Conservation (phyloP, 352 stramenopile genomes). For the Globisporangium emineosum region DNA sequence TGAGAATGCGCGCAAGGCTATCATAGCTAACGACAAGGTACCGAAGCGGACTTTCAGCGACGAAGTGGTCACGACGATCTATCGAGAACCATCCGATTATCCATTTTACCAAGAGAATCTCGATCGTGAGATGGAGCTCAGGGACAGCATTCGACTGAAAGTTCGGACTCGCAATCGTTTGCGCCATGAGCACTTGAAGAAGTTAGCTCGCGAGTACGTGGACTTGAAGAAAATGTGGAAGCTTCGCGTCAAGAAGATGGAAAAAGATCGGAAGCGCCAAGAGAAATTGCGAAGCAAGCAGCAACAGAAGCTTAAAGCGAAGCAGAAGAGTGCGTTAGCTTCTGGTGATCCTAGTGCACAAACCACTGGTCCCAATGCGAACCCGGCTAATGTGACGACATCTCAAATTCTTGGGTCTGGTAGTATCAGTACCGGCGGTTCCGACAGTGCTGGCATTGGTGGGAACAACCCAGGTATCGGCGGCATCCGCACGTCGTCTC, state of each 20-base stretch:
- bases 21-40: slow-evolving; percentile 47
- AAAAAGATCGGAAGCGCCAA: slow-evolving; percentile 85
- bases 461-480: slow-evolving; percentile 17
- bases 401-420: slow-evolving; percentile 36
- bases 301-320: slow-evolving; percentile 53
- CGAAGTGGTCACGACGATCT: slow-evolving; percentile 52
- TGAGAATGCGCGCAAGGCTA: slow-evolving; percentile 55
- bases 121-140: slow-evolving; percentile 36
- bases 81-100: slow-evolving; percentile 71
- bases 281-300: slow-evolving; percentile 78
- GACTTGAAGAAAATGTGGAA: slow-evolving; percentile 84
- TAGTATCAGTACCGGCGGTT: slow-evolving; percentile 19
- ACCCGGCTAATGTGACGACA: slow-evolving; percentile 34
- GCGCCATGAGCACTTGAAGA: slow-evolving; percentile 68
- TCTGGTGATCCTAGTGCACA: slow-evolving; percentile 18
- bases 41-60: slow-evolving; percentile 54
- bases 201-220: slow-evolving; percentile 73
- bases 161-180: slow-evolving; percentile 60
- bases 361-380: not conserved
- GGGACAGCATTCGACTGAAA: slow-evolving; percentile 56
- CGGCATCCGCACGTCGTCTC: slow-evolving; percentile 73
- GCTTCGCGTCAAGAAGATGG: slow-evolving; percentile 79
- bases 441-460: slow-evolving; percentile 9
- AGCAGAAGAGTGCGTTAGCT: slow-evolving; percentile 30
- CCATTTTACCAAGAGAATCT: slow-evolving; percentile 77